Evolutionary conservation across 2,329 filamentous ascomycete genomes (phyloP), one percentile per base, ranked within the genome.

Genomic region (Cercospora nicotianae): DNA sequence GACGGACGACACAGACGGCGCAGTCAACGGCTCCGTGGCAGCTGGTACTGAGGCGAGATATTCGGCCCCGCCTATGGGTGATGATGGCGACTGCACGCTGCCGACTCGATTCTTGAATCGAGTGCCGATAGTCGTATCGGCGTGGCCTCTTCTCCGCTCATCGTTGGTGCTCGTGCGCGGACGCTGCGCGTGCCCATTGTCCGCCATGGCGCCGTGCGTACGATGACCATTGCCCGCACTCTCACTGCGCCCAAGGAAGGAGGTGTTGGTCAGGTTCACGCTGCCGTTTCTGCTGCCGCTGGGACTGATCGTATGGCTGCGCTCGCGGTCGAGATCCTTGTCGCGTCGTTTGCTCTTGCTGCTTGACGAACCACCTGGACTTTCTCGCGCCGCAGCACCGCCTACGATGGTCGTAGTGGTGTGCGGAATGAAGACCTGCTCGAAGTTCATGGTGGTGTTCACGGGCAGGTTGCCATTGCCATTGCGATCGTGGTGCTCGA

Each of bases 61-160:
- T 20, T 77, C 76, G 26, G 73, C 73, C 66, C 75, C 75, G 55
- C 69, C 67, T 72, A 83, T 82, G 4, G 87, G 86, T 3, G 83
- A 80, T 7, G 63, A 31, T 16, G 87, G 84, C 39, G 89, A 90
- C 72, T 90, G 89, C 73, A 92, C 87, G 30, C 90, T 92, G 60
- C 90, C 89, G 53, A 92, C 87, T 62, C 90, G 85, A 73, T 89
- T 87, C 62, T 90, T 86, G 72, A 81, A 84, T 67, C 87, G 80
- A 51, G 69, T 58, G 31, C 79, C 80, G 53, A 81, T 73, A 58
- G 77, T 77, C 33, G 80, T 75, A n/a, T 83, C 79, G 13, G 79
- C 80, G 42, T 74, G 75, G 62, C 82, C 81, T 60, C 80, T 74
- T 8, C 78, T 76, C 26, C 79, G 74, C 69, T 83, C 83, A 59